Evolutionary conservation across 1,284 basidiomycete species (phyloP).

Genomic region (Phlebopus sp.): DNA sequence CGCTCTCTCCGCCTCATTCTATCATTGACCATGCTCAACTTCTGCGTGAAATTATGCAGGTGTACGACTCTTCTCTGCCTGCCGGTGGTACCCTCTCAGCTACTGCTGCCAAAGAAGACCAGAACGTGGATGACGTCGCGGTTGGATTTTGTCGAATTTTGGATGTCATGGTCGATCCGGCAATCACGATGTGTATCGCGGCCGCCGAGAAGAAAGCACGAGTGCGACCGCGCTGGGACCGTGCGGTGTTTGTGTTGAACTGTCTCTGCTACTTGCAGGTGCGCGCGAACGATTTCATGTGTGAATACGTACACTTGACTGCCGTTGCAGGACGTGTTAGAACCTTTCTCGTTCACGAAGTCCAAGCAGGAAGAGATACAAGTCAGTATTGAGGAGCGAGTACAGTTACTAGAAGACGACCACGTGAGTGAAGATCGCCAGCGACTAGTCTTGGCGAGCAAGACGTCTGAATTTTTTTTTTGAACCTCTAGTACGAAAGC

Average conservation of each 20-base stretch:
- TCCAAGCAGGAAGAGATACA: constrained; percentile 61
- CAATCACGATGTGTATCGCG: constrained; percentile 70
- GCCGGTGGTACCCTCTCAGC: constrained; percentile 42
- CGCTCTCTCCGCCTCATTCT: constrained; percentile 71
- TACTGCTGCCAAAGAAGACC: constrained; percentile 5
- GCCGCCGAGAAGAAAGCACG: constrained; percentile 67
- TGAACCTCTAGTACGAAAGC: constrained; percentile 73
- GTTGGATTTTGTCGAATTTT: constrained; percentile 65
- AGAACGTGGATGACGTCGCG: neutral
- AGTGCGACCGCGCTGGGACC: constrained; percentile 67
- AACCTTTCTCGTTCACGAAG: constrained; percentile 70
- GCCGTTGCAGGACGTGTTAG: constrained; percentile 59
- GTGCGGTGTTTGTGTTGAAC: constrained; percentile 79
- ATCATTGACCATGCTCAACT: constrained; percentile 82
- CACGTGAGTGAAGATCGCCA: constrained; percentile 61
- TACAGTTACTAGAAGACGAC: constrained; percentile 69
- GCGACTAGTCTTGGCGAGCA: rapidly evolving
- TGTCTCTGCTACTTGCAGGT: constrained; percentile 80
- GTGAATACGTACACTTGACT: neutral
- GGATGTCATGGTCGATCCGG: constrained; percentile 81
- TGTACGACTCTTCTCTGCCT: constrained; percentile 81
- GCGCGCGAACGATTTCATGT: neutral
- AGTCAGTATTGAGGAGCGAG: constrained; percentile 59
- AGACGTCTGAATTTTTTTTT: neutral
- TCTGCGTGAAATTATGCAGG: constrained; percentile 82